These are phyloP conservation scores for Syzygium aromaticum DNA, from an alignment of 345 rosid genomes.

Conservation along the genomic window DNA sequence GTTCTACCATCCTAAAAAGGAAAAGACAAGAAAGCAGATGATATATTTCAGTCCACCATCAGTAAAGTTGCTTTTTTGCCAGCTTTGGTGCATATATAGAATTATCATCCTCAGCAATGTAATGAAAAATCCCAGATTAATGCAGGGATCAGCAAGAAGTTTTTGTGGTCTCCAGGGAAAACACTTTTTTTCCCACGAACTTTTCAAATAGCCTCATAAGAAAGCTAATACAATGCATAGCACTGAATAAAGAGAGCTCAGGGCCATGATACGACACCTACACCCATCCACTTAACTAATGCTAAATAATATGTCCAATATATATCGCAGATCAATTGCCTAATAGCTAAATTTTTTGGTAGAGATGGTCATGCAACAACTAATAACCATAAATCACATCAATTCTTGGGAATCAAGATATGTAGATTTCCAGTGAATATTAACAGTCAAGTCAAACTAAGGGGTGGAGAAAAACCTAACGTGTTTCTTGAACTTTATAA, in stretches of 20 bases:
- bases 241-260: neutral
- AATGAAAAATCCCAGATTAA: neutral
- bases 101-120: neutral
- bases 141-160: neutral
- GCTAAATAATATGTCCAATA: neutral
- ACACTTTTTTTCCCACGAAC: neutral
- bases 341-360: neutral
- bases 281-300: neutral
- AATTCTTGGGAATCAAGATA: neutral
- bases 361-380: neutral
- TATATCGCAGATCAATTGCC: neutral
- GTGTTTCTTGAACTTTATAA: neutral
- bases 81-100: neutral
- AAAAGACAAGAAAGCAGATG: neutral
- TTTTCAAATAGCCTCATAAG: neutral
- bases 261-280: neutral
- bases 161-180: neutral
- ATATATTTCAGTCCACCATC: neutral
- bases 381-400: neutral
- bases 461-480: neutral
- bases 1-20: neutral
- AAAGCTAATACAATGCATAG: neutral
- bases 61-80: neutral
- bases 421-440: neutral
- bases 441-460: neutral